Base-by-base conservation (phyloP, 2,329 filamentous ascomycete genomes). In the Emergomyces orientalis region DNA sequence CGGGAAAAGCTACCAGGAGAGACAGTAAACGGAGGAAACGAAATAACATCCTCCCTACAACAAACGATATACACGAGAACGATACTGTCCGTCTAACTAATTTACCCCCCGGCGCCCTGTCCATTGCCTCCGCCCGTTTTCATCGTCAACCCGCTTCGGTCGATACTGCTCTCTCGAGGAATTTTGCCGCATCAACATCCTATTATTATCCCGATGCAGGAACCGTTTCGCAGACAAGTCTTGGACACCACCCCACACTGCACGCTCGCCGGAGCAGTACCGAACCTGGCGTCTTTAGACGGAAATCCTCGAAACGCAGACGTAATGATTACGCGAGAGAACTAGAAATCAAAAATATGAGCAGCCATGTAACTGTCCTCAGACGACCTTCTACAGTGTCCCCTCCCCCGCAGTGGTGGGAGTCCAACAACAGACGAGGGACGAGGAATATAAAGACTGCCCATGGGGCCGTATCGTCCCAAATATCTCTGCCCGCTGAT, bases 271-370 rank as follows among this genome's bases (percentile, higher is more conserved):
- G 84, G 68, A 81, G 80, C 66, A 81, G 81, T 63, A 81, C 82
- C 67, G 84, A 86, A 59, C 78, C 78, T 6, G 74, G 79, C 30
- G 76, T 88, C 34, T 76, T 84, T 60, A 84, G 86, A 64, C 86
- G 87, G 65, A 90, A 86, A 71, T 88, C 88, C 49, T 91, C 86
- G 78, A 95, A 90, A 76, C 85, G 88, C 69, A 86, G 87, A 70
- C 87, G 88, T 68, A 82, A 88, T 66, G 89, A 95, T 66, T 84
- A 86, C 71, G 82, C 88, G 63, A 84, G 93, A 63, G 92, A 96
- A 75, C 90, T 90, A 65, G 91, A 96, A 76, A 91, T 97, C 71
- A 89, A 87, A 72, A 86, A 90, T 61, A 90, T 97, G 88, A 89
- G 85, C 71, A 83, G 82, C 65, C 81, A 82, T 2, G 83, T 87